These are phyloP conservation scores for Pseudogymnoascus sp. DNA, from an alignment of 2,329 filamentous ascomycete species.

Conservation along the genomic window DNA sequence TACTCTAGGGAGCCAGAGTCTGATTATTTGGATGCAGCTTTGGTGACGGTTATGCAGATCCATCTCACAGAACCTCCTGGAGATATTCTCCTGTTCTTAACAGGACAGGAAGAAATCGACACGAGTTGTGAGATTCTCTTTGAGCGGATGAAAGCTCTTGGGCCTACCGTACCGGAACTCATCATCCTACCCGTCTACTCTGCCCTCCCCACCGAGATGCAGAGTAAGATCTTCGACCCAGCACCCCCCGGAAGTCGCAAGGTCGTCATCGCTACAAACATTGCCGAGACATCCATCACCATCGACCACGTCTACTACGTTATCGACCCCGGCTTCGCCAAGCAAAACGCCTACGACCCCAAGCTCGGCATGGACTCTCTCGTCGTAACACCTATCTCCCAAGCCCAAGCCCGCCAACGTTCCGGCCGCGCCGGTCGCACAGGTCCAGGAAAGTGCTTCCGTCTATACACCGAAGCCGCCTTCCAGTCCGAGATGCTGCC, in stretches of 20 bases:
- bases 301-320: conserved; percentile 98
- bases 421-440: conserved; percentile 89
- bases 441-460: conserved; percentile 91
- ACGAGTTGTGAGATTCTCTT: conserved; percentile 85
- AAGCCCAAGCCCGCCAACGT: conserved; percentile 92
- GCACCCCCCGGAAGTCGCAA: conserved; percentile 79
- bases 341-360: conserved; percentile 93
- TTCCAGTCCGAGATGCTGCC: conserved; percentile 97
- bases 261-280: conserved; percentile 96
- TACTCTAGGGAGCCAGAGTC: conserved; percentile 93
- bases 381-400: conserved; percentile 90
- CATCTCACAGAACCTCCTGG: conserved; percentile 86
- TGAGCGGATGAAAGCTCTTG: conserved; percentile 93
- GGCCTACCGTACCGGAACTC: conserved; percentile 81
- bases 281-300: conserved; percentile 94
- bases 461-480: conserved; percentile 88
- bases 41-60: conserved; percentile 98
- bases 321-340: conserved; percentile 93
- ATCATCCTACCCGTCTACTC: conserved; percentile 96
- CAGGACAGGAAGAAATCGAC: conserved; percentile 96
- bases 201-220: conserved; percentile 84
- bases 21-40: conserved; percentile 85
- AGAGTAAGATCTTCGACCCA: conserved; percentile 89
- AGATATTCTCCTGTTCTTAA: conserved; percentile 94
- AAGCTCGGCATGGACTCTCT: conserved; percentile 97